A percentile compares a stretch with the other conserved stretches of the same genome.
Conservation (phyloP, 352 stramenopile species). For the Globisporangium orthogonon region DNA sequence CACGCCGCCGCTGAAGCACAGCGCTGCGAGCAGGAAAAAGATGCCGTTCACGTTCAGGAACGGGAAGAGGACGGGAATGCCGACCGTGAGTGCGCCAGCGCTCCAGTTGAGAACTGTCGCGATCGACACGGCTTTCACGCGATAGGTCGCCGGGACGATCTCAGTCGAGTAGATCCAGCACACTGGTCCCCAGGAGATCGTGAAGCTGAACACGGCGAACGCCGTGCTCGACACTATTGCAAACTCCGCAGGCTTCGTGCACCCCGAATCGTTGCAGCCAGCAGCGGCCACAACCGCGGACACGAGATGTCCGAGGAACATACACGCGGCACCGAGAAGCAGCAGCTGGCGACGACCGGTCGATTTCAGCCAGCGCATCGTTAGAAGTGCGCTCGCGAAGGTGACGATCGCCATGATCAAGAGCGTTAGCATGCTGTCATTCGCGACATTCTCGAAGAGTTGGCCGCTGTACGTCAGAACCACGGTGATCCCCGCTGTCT, state of each 20-base stretch:
- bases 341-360: not conserved
- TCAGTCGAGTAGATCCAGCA: conserved; percentile 56
- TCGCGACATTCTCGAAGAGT: conserved; percentile 29
- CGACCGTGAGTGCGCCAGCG: conserved; percentile 28
- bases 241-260: not conserved
- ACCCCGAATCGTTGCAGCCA: not conserved
- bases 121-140: conserved; percentile 32
- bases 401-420: not conserved
- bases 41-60: conserved; percentile 36
- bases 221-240: not conserved
- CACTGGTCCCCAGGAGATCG: conserved; percentile 43
- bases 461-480: conserved; percentile 23
- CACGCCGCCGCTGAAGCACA: conserved; percentile 23
- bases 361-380: not conserved
- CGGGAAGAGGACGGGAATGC: conserved; percentile 37
- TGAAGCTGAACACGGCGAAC: conserved; percentile 46
- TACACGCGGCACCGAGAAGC: not conserved
- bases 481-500: conserved; percentile 32
- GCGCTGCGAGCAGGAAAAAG: conserved; percentile 42
- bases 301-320: not conserved
- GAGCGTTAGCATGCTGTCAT: conserved; percentile 25
- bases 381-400: not conserved
- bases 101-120: conserved; percentile 29
- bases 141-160: conserved; percentile 41
- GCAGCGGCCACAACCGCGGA: not conserved